Evolutionary conservation across 164 flowering plant species (phyloP), one percentile per base, ranked within the genome.

Genomic region (Magnolia kwangsiensis): DNA sequence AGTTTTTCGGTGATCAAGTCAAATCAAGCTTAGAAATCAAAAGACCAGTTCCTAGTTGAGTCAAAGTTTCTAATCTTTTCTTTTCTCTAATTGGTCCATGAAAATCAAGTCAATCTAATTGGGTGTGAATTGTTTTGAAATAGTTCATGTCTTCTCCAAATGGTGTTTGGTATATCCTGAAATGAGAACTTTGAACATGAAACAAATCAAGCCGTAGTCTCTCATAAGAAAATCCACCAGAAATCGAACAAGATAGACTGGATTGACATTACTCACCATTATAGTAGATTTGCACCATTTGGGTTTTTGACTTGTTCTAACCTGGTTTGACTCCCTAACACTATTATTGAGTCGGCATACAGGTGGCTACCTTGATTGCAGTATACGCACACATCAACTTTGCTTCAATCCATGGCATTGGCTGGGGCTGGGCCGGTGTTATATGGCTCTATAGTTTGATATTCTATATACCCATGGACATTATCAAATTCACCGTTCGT

Each of bases 401-500:
- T 86, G 92, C 95, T 72, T 82, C 88, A 58, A 88, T 92, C 71
- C 80, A 80, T 14, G 95, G 97, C 76, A 89, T 91, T 67, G 95
- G 97, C 71, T 91, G 94, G 97, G 91, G 97, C 71, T 92, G 93
- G 95, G 93, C 95, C 29, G 97, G 93, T 67, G 85, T 91, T 23
- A 90, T 91, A 69, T 92, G 97, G 95, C 29, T 91, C 63, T 93
- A 93, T 71, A 90, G 93, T 81, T 24, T 89, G 69, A 64, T 91
- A 69, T 93, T 91, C 85, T 93, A 93, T 78, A 21, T 89, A 16
- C 95, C 97, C 10, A 81, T 93, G 45, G 95, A 93, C 77, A 78
- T 90, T 27, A 91, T 93, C 75, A 93, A 93, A 82, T 93, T 93
- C 80, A 67, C 65, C 11, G 87, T 93, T 58, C 90, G 93, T 50